phyloP scores from a whole-genome alignment of 2,329 filamentous ascomycete species.

The Phialophora tarda region DNA sequence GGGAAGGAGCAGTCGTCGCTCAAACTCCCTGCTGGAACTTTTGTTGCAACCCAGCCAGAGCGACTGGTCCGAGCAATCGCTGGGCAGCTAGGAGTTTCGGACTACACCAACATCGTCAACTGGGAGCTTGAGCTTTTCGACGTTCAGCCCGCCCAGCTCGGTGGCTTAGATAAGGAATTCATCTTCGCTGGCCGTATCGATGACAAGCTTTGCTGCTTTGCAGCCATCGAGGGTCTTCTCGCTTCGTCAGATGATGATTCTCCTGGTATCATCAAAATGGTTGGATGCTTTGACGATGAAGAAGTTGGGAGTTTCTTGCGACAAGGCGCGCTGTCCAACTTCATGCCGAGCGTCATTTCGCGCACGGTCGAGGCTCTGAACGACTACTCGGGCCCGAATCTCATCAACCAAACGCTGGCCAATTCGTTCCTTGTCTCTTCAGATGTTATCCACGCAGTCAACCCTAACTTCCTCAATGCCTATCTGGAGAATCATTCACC shows the following conservation, averaged over 20 bases:
- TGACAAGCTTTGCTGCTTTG: conserved; percentile 96
- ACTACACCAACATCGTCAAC: conserved; percentile 79
- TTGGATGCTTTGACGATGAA: conserved; percentile 95
- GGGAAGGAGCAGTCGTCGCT: conserved; percentile 38
- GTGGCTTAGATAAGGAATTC: conserved; percentile 87
- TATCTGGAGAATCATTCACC: conserved; percentile 89
- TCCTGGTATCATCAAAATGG: conserved; percentile 76
- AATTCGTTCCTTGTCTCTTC: conserved; percentile 91
- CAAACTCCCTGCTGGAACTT: conserved; percentile 63
- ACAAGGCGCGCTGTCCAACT: conserved; percentile 88
- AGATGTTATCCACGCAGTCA: conserved; percentile 91
- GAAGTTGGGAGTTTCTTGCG: conserved; percentile 91
- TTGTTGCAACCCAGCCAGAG: conserved; percentile 81
- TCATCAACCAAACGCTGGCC: conserved; percentile 82
- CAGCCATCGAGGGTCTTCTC: conserved; percentile 82
- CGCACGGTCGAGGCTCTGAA: conserved; percentile 71
- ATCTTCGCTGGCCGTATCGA: conserved; percentile 96
- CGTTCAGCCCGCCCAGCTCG: conserved; percentile 79
- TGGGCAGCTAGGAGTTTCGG: conserved; percentile 73
- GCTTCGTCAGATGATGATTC: conserved; percentile 62
- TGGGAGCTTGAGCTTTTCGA: conserved; percentile 98
- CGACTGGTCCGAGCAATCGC: conserved; percentile 83
- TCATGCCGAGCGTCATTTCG: conserved; percentile 80
- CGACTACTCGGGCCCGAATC: conserved; percentile 50
- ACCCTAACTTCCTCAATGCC: conserved; percentile 85